A percentile compares a stretch with the other conserved stretches of the same genome.
These are phyloP conservation scores for Neoboletus brunneissimus DNA, from an alignment of 768 basidiomycete genomes.

Conservation along the genomic window DNA sequence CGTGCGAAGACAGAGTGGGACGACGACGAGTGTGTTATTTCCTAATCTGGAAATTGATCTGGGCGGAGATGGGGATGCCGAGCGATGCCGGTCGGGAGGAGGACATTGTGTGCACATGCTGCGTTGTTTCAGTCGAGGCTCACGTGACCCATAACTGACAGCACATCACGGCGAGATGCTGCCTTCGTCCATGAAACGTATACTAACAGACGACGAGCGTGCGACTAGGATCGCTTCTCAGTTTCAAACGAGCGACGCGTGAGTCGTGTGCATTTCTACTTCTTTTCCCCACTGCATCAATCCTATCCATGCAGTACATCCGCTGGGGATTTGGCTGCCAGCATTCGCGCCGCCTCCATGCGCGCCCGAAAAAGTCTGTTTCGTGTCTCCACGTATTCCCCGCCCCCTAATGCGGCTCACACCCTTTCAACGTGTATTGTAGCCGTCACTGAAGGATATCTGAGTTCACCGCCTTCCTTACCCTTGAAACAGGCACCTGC, in stretches of 20 bases:
- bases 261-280: conserved; percentile 16
- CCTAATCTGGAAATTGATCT: conserved; percentile 9
- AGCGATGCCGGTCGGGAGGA: conserved; percentile 5
- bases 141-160: conserved; percentile 5
- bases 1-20: conserved; percentile 15
- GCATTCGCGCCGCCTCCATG: conserved; percentile 54
- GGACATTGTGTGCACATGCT: not conserved
- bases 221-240: conserved; percentile 23
- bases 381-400: conserved; percentile 15
- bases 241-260: conserved; percentile 24
- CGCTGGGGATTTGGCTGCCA: conserved; percentile 49
- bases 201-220: conserved; percentile 33
- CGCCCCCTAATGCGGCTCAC: conserved; percentile 29
- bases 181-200: conserved; percentile 34
- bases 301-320: conserved; percentile 32
- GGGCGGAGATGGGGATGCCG: conserved; percentile 13
- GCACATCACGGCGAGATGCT: not conserved
- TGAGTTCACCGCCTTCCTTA: conserved; percentile 37
- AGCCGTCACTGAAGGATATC: conserved; percentile 68
- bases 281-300: conserved; percentile 10
- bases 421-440: conserved; percentile 23
- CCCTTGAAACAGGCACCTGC: conserved; percentile 30
- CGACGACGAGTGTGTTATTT: conserved; percentile 11
- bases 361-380: conserved; percentile 61
- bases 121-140: not conserved